Evolutionary conservation across 2,329 filamentous ascomycete genomes (phyloP).

Genomic region (Colletotrichum destructivum): DNA sequence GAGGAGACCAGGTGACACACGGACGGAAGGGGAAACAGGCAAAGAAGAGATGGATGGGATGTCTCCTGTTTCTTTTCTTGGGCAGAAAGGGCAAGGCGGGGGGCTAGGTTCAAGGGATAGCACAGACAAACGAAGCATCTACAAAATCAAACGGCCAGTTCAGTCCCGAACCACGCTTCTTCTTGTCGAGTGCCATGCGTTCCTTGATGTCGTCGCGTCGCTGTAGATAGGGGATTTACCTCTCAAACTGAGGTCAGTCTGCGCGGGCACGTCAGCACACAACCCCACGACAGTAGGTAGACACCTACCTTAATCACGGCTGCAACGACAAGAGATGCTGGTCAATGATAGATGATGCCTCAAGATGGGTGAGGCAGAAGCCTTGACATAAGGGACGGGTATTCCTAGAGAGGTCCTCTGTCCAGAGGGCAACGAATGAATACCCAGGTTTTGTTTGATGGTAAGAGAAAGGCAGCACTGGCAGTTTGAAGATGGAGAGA

Average conservation of each 20-base stretch:
- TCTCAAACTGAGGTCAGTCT: neutral
- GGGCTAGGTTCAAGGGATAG: constrained; percentile 12
- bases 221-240: neutral
- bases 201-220: neutral
- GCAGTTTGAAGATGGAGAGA: constrained; percentile 2
- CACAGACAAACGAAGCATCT: constrained; percentile 12
- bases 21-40: constrained; percentile 21
- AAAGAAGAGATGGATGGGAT: constrained; percentile 25
- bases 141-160: constrained; percentile 9
- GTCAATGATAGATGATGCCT: neutral
- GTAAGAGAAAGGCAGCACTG: neutral
- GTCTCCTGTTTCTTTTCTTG: constrained; percentile 35
- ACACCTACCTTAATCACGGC: too few species aligned
- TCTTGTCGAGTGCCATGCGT: neutral
- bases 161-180: neutral
- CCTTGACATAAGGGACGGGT: neutral
- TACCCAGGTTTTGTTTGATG: too few species aligned
- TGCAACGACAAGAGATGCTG: too few species aligned
- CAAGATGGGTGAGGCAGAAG: neutral
- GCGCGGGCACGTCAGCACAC: neutral
- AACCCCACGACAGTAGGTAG: neutral
- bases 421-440: too few species aligned
- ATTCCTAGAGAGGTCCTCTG: too few species aligned
- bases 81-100: constrained; percentile 14
- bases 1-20: constrained; percentile 24